Evolutionary conservation across 345 rosid species (phyloP).

Genomic region (Populus pruinosa): DNA sequence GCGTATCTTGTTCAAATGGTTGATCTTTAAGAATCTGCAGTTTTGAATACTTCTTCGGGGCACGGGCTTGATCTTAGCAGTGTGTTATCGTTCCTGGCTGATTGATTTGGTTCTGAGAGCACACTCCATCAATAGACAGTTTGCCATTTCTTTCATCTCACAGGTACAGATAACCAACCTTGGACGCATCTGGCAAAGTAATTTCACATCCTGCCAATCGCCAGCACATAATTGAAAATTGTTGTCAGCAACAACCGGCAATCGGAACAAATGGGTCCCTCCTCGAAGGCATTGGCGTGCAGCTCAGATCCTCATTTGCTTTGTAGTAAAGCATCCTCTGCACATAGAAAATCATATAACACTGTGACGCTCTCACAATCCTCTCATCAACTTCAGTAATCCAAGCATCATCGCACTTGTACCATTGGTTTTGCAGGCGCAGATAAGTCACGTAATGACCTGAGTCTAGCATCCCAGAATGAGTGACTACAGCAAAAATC

Average conservation of each 20-base stretch:
- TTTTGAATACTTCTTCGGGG: neutral
- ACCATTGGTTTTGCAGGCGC: constrained; percentile 29
- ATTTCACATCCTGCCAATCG: constrained; percentile 30
- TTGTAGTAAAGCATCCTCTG: constrained; percentile 36
- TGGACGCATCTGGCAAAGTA: constrained; percentile 5
- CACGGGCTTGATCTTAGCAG: neutral
- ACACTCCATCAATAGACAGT: neutral
- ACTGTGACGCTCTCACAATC: constrained; percentile 26
- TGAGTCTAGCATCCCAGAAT: constrained; percentile 29
- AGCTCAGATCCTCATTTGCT: constrained; percentile 38
- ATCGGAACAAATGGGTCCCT: constrained; percentile 39
- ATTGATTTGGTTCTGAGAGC: neutral
- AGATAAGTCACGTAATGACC: constrained; percentile 30
- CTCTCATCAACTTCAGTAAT: constrained; percentile 27
- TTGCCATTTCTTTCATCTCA: neutral
- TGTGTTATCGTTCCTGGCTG: neutral
- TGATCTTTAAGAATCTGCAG: neutral
- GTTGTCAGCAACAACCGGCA: constrained; percentile 50
- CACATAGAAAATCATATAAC: constrained; percentile 30
- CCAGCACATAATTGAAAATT: neutral
- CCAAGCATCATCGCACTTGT: constrained; percentile 33
- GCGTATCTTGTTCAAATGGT: neutral
- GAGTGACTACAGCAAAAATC: constrained; percentile 28
- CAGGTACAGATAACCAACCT: neutral
- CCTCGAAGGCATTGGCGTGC: constrained; percentile 30